Evolutionary conservation across 2,329 filamentous ascomycete genomes (phyloP).

Genomic region (Cladophialophora bantiana): DNA sequence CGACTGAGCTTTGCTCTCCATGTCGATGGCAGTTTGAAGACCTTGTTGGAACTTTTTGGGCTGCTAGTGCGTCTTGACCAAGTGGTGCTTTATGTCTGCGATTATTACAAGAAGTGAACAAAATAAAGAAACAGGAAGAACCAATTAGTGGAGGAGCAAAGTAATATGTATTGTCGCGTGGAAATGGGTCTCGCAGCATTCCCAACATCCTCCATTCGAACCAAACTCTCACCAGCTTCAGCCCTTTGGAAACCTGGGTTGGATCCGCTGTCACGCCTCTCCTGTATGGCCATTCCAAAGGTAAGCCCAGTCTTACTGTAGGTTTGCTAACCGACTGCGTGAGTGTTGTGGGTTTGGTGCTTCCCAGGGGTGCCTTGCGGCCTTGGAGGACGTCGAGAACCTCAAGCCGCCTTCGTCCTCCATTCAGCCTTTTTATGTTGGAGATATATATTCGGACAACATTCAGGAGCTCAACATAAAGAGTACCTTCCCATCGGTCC

Average conservation of each 20-base stretch:
- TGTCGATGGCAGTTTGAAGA: neutral
- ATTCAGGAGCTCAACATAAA: no score
- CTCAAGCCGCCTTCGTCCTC: neutral
- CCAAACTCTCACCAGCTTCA: neutral
- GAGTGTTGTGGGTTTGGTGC: neutral
- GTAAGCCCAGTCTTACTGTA: neutral
- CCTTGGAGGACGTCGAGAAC: neutral
- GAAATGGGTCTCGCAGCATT: neutral
- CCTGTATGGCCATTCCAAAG: neutral
- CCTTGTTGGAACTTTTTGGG: no score
- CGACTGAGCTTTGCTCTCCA: neutral
- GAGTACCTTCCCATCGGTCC: no score
- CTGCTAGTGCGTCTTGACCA: no score
- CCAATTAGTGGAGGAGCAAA: no score
- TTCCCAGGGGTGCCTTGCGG: neutral
- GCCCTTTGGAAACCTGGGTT: neutral
- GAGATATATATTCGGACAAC: no score
- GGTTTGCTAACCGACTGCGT: neutral
- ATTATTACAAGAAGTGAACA: no score
- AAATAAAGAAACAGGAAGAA: no score
- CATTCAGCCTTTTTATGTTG: no score
- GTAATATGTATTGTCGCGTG: no score
- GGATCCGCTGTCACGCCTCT: neutral
- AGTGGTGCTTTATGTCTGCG: no score
- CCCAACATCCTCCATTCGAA: neutral